These are phyloP conservation scores for Carallia pectinifolia DNA, from an alignment of 345 rosid genomes.

Conservation along the genomic window DNA sequence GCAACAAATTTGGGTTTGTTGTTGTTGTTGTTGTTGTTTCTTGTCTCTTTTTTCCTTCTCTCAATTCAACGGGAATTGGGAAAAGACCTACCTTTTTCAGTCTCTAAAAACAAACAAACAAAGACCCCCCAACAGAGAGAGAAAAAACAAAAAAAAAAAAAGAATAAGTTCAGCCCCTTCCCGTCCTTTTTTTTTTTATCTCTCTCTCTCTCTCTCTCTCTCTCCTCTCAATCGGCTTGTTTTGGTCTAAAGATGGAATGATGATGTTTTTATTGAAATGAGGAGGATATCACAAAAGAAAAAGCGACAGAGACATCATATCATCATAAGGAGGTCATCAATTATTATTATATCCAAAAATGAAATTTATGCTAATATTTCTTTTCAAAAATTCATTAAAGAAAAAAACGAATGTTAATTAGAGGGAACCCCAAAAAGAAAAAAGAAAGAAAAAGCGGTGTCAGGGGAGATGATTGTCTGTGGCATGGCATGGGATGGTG, in stretches of 20 bases:
- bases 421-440: background rate
- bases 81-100: conserved; percentile 20
- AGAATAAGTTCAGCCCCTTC: background rate
- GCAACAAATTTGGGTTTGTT: no score
- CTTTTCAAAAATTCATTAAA: background rate
- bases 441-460: background rate
- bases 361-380: background rate
- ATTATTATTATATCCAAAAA: background rate
- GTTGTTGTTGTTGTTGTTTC: background rate
- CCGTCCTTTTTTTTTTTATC: no score
- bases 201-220: conserved; percentile 6
- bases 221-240: conserved; percentile 18
- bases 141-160: background rate
- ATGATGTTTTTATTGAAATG: conserved; percentile 27
- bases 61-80: conserved; percentile 18
- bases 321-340: no score
- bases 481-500: conserved; percentile 12
- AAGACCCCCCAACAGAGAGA: background rate
- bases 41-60: background rate
- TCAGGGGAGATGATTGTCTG: conserved; percentile 17
- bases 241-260: conserved; percentile 31
- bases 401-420: conserved; percentile 11
- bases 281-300: conserved; percentile 19
- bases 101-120: background rate
- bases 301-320: background rate